phyloP scores from a whole-genome alignment of 108 stramenopile genomes.

The Fragilaria crotonensis region DNA sequence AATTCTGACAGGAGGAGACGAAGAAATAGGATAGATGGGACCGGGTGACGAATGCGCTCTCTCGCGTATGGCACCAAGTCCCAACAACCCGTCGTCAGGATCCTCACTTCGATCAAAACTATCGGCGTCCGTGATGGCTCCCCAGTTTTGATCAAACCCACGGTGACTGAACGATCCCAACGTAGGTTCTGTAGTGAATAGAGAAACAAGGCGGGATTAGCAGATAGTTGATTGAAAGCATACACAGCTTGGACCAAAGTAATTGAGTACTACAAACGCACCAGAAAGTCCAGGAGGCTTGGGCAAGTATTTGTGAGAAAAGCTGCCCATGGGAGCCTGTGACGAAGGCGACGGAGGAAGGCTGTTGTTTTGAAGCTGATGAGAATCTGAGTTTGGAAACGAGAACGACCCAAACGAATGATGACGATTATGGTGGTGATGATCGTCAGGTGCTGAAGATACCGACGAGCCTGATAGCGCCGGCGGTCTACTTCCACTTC shows the following conservation, averaged over 20 bases:
- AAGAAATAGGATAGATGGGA: neutral
- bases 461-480: slow-evolving; percentile 5
- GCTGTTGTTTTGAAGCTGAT: slow-evolving; percentile 20
- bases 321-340: slow-evolving; percentile 32
- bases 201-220: neutral
- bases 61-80: slow-evolving; percentile 38
- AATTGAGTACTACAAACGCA: slow-evolving; percentile 18
- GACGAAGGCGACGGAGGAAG: slow-evolving; percentile 32
- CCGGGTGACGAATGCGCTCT: slow-evolving; percentile 39
- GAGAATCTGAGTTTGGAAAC: slow-evolving; percentile 26
- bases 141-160: slow-evolving; percentile 7
- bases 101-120: slow-evolving; percentile 19
- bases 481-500: slow-evolving; percentile 1
- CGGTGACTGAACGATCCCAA: slow-evolving; percentile 7
- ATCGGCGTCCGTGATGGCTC: slow-evolving; percentile 7
- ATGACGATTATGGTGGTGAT: slow-evolving; percentile 6
- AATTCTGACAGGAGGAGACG: slow-evolving; percentile 4
- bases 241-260: slow-evolving; percentile 3
- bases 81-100: slow-evolving; percentile 22
- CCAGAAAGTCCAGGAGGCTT: neutral
- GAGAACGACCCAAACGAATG: slow-evolving; percentile 14
- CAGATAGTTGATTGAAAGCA: slow-evolving; percentile 1
- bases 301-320: slow-evolving; percentile 9
- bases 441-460: slow-evolving; percentile 1
- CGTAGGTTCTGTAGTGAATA: neutral